A percentile compares a stretch with the other conserved stretches of the same genome.
These are phyloP conservation scores for Diplodia scrobiculata DNA, from an alignment of 2,329 filamentous ascomycete species.

Conservation along the genomic window DNA sequence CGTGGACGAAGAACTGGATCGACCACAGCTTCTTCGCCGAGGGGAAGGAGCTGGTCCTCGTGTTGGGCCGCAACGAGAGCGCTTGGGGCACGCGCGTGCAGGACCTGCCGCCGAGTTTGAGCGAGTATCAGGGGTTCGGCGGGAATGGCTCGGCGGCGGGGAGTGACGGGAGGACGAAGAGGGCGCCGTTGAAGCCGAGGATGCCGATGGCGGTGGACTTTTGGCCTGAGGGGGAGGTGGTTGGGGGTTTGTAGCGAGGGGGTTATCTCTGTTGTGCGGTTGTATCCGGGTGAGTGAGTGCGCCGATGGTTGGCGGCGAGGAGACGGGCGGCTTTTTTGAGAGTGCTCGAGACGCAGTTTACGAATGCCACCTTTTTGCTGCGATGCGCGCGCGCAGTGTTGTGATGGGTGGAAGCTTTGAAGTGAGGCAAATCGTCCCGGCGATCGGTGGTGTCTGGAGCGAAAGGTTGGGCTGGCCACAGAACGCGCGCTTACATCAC, in stretches of 20 bases:
- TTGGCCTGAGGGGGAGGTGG: background rate
- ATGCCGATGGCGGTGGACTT: background rate
- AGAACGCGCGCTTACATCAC: too few species aligned
- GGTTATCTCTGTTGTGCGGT: background rate
- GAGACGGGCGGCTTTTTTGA: too few species aligned
- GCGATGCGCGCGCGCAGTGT: too few species aligned
- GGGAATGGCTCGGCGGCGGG: constrained; percentile 29
- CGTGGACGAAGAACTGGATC: constrained; percentile 49
- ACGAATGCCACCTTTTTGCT: too few species aligned
- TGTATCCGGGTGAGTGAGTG: background rate
- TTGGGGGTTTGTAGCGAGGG: background rate
- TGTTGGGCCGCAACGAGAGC: constrained; percentile 47
- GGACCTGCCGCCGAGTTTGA: constrained; percentile 48
- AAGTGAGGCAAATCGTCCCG: too few species aligned
- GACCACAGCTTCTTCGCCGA: constrained; percentile 49
- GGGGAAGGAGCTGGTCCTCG: constrained; percentile 47
- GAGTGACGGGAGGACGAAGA: constrained; percentile 13
- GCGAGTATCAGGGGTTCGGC: constrained; percentile 30
- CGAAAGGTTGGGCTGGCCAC: too few species aligned
- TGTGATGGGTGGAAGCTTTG: too few species aligned
- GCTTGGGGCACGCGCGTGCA: constrained; percentile 46
- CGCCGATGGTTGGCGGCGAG: too few species aligned
- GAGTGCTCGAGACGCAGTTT: too few species aligned
- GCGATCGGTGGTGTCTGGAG: too few species aligned
- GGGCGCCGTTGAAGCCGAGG: background rate